These are phyloP conservation scores for Cinchona pubescens DNA, from an alignment of 257 asterid species.

Conservation along the genomic window DNA sequence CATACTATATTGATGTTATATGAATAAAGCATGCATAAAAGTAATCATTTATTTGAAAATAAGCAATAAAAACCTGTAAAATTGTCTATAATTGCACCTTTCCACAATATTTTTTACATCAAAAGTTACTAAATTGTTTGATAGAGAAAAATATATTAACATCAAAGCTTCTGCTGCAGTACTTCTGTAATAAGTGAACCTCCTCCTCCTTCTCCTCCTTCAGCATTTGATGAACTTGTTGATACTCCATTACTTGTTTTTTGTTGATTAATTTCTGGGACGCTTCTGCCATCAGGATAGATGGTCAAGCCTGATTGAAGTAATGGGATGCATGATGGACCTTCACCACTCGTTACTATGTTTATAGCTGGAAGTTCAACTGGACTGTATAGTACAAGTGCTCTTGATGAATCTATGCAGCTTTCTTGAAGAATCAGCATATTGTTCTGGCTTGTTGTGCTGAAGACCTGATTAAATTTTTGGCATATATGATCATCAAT, in stretches of 20 bases:
- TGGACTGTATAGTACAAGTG: slow-evolving; percentile 74
- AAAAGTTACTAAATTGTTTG: too few relatives aligned
- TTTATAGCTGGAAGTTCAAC: slow-evolving; percentile 74
- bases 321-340: slow-evolving; percentile 68
- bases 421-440: slow-evolving; percentile 92
- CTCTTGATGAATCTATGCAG: slow-evolving; percentile 83
- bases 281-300: slow-evolving; percentile 66
- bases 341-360: slow-evolving; percentile 91
- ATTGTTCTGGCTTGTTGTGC: slow-evolving; percentile 79
- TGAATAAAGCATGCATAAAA: too few relatives aligned
- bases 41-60: too few relatives aligned
- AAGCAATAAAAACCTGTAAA: too few relatives aligned
- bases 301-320: slow-evolving; percentile 87
- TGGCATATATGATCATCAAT: not conserved
- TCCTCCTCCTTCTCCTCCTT: not conserved
- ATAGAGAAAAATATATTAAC: too few relatives aligned
- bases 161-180: too few relatives aligned
- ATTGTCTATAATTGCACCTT: too few relatives aligned
- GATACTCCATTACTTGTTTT: slow-evolving; percentile 34
- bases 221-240: slow-evolving; percentile 42
- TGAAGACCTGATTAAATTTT: slow-evolving; percentile 48
- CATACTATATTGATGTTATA: too few relatives aligned
- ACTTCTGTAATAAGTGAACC: slow-evolving; percentile 79
- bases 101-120: too few relatives aligned
- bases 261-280: slow-evolving; percentile 12